Percentiles rank a stretch among this genome's conserved stretches.
phyloP scores from a whole-genome alignment of 2,329 filamentous ascomycete species.

The Cercospora sesami region DNA sequence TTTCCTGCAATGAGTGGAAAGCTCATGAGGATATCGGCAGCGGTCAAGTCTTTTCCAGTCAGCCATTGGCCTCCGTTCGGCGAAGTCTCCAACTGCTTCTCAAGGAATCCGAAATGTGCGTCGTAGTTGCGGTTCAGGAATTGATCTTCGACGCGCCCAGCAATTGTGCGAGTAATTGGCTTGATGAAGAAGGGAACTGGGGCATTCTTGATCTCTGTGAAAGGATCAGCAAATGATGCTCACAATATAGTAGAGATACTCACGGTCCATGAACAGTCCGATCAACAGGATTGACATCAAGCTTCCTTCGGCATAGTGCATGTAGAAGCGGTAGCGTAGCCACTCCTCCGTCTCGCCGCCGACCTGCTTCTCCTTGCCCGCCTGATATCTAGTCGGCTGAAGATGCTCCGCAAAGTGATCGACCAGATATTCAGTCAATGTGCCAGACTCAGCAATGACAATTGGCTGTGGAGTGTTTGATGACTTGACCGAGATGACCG shows the following conservation, averaged over 20 bases:
- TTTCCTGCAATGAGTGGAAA: conserved; percentile 53
- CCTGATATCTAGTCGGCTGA: conserved; percentile 54
- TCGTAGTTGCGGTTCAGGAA: conserved; percentile 52
- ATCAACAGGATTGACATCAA: conserved; percentile 72
- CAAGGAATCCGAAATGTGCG: conserved; percentile 53
- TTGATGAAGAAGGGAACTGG: conserved; percentile 69
- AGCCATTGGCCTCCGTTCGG: conserved; percentile 53
- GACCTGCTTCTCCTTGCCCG: conserved; percentile 56
- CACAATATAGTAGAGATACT: conserved; percentile 30
- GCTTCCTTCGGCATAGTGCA: conserved; percentile 84
- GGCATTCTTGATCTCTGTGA: conserved; percentile 44
- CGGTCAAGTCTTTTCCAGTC: conserved; percentile 51
- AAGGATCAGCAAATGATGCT: background rate
- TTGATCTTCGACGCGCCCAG: conserved; percentile 46
- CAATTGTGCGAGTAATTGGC: conserved; percentile 60
- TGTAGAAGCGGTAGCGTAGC: conserved; percentile 64
- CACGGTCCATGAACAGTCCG: conserved; percentile 61
- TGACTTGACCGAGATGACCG: conserved; percentile 66
- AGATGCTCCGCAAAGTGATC: conserved; percentile 62
- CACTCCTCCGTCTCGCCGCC: conserved; percentile 62
- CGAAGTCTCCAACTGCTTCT: conserved; percentile 50
- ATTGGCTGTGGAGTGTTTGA: conserved; percentile 49
- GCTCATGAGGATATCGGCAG: conserved; percentile 55
- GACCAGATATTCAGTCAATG: conserved; percentile 78
- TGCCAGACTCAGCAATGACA: conserved; percentile 77